Base-by-base conservation (phyloP, 2,329 filamentous ascomycete genomes). In the Calonectria pteridis region DNA sequence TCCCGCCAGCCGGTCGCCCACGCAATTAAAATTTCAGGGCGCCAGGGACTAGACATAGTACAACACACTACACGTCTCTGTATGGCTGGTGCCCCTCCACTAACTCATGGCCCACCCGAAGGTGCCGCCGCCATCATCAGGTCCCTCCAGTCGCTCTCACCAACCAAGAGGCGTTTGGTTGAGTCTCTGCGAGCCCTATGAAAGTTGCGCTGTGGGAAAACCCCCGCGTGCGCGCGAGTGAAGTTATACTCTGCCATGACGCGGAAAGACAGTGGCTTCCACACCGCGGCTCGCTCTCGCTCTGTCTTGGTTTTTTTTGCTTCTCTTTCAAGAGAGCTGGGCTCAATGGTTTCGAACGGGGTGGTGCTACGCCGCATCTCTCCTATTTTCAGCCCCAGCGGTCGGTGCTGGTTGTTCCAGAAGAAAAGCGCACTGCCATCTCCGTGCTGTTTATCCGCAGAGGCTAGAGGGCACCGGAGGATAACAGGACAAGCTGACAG, bases 11-110 rank as follows among this genome's bases (percentile, higher is more conserved):
- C 67, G 69, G 69, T 75, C 65, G 71, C 72, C 68, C 59, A 76
- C 53, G 77, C 77, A 80, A 81, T 80, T 80, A 80, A 79, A 62
- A 81, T 77, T 75, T 74, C 74, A 81, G 77, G 79, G 74, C 73
- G 72, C 72, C 73, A 75, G 78, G 77, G 76, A 75, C 69, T 62
- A 67, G 46, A 63, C 63, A 53, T 63, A 58, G 51, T 55, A 37
- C 66, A 46, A 40, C 50, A 59, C 66, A 68, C 29, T 50, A 53
- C 46, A 37, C 46, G 31, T 13, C 33, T 49, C 33, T 51, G 53
- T 69, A 49, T 71, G 69, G 69, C 43, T 58, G 76, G 76, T 78
- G 77, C 79, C 80, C 75, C 68, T 76, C 76, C 67, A 62, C 55
- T 69, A 69, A 72, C 55, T 73, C 71, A 73, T 70, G 72, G 71